Evolutionary conservation across 345 rosid species (phyloP).

Genomic region (Durio zibethinus): DNA sequence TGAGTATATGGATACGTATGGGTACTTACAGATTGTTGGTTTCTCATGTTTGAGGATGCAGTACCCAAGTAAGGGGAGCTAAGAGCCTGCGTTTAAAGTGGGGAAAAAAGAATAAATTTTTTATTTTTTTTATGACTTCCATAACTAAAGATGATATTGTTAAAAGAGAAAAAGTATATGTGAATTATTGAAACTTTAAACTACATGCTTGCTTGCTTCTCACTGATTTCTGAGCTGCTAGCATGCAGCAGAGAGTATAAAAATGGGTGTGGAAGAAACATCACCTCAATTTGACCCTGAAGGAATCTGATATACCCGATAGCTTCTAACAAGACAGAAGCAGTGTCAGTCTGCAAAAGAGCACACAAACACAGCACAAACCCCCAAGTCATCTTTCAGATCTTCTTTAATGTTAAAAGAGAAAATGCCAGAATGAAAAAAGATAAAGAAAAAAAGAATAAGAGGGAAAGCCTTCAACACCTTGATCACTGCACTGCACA

Average conservation of each 20-base stretch:
- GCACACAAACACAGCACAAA: constrained; percentile 10
- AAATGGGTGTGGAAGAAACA: constrained; percentile 21
- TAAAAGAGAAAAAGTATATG: neutral
- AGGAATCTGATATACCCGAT: constrained; percentile 68
- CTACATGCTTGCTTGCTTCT: constrained; percentile 25
- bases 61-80: constrained; percentile 48
- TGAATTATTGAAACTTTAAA: constrained; percentile 31
- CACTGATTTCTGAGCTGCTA: constrained; percentile 24
- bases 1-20: neutral
- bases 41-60: constrained; percentile 38
- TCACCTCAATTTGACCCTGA: constrained; percentile 64
- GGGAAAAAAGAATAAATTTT: constrained; percentile 3
- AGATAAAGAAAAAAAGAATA: neutral
- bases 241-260: constrained; percentile 18
- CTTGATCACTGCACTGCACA: neutral
- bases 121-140: constrained; percentile 18
- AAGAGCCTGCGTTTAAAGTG: constrained; percentile 41
- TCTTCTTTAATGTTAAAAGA: constrained; percentile 24
- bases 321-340: constrained; percentile 63
- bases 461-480: neutral
- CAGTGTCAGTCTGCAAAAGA: constrained; percentile 66
- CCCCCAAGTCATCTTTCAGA: constrained; percentile 11
- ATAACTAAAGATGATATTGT: constrained; percentile 12
- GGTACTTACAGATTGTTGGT: constrained; percentile 43
- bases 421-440: constrained; percentile 3